Evolutionary conservation across 2,329 filamentous ascomycete genomes (phyloP).

Genomic region (Paraconiothyrium sp.): DNA sequence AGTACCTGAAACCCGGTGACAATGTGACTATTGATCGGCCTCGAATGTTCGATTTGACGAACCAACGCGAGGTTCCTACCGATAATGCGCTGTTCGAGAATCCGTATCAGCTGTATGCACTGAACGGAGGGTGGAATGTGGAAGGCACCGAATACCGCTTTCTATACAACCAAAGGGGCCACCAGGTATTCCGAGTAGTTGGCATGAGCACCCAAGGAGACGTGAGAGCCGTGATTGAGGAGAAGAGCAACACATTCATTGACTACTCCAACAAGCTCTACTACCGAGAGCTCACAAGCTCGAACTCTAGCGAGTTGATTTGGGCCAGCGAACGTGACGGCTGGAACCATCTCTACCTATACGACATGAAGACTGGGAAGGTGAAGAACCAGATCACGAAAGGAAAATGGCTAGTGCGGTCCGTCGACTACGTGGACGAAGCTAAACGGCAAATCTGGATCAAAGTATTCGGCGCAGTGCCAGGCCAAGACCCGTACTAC

Average conservation of each 20-base stretch:
- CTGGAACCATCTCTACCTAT: conserved; percentile 42
- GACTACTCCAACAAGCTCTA: conserved; percentile 34
- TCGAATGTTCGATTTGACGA: conserved; percentile 31
- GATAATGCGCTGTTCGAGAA: conserved; percentile 31
- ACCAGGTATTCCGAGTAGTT: conserved; percentile 32
- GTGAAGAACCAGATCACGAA: conserved; percentile 49
- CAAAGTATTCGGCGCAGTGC: conserved; percentile 32
- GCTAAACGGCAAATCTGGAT: conserved; percentile 32
- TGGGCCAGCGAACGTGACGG: conserved; percentile 39
- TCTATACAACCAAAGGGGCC: conserved; percentile 35
- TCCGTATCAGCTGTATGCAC: conserved; percentile 24
- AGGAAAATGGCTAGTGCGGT: conserved; percentile 47
- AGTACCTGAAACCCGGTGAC: conserved; percentile 34
- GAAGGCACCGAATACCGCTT: conserved; percentile 36
- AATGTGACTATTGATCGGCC: conserved; percentile 30
- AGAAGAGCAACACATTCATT: conserved; percentile 36
- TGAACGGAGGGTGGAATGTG: conserved; percentile 30
- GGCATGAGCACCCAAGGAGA: conserved; percentile 32
- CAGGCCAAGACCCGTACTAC: conserved; percentile 36
- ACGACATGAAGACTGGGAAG: conserved; percentile 45
- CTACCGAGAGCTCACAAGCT: conserved; percentile 21
- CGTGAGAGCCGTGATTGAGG: conserved; percentile 33
- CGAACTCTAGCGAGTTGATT: conserved; percentile 31
- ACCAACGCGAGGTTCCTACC: conserved; percentile 28
- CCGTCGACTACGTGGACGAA: conserved; percentile 36